phyloP scores from a whole-genome alignment of 306 rosid genomes.

The Acmispon strigosus region DNA sequence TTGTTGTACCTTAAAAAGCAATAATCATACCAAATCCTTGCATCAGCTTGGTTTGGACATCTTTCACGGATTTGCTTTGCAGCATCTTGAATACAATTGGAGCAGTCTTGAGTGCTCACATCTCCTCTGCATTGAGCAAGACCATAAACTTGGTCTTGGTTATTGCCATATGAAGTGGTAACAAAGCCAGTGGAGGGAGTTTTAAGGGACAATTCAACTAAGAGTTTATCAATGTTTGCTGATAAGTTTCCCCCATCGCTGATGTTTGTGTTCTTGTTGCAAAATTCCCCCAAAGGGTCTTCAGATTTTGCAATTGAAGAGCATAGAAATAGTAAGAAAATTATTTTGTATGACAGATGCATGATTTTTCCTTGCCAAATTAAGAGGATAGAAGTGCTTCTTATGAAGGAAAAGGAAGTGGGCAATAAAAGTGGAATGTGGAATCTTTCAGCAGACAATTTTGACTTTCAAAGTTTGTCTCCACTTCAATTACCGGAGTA shows the following conservation, averaged over 20 bases:
- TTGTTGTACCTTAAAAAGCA: constrained; percentile 47
- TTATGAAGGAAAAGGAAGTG: constrained; percentile 11
- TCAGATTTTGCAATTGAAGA: constrained; percentile 31
- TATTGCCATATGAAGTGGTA: constrained; percentile 31
- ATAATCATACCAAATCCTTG: constrained; percentile 61
- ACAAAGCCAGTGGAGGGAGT: constrained; percentile 38
- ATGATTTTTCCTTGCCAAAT: constrained; percentile 4
- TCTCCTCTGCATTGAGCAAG: constrained; percentile 67
- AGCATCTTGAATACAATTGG: constrained; percentile 48
- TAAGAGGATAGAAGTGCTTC: neutral
- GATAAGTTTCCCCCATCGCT: constrained; percentile 31
- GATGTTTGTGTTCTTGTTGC: constrained; percentile 37
- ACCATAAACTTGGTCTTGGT: constrained; percentile 42
- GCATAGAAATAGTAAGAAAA: constrained; percentile 33
- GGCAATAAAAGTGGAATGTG: neutral
- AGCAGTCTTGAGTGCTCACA: constrained; percentile 46
- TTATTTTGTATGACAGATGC: constrained; percentile 17
- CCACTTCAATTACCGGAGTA: neutral
- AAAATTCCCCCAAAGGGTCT: constrained; percentile 44
- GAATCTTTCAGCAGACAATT: constrained; percentile 23
- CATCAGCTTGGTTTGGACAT: constrained; percentile 48
- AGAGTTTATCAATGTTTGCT: constrained; percentile 35
- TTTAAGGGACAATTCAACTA: constrained; percentile 37
- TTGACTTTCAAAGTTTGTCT: constrained; percentile 19
- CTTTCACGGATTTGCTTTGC: constrained; percentile 38